Percentiles rank a stretch among this genome's conserved stretches.
Evolutionary conservation across 306 rosid species (phyloP).

Genomic region (Pyrus pyrifolia): DNA sequence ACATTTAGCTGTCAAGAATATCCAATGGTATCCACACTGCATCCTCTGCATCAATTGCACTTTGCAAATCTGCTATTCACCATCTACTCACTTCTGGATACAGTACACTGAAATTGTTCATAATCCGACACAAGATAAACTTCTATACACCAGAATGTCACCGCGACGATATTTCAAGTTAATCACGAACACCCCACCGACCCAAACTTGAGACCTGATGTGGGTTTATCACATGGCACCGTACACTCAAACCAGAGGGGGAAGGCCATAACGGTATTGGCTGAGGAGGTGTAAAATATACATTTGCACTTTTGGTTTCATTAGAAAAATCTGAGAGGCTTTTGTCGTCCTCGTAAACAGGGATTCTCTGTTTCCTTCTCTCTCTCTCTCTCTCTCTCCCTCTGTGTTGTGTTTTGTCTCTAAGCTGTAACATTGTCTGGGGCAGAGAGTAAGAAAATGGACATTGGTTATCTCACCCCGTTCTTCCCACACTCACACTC

Average conservation of each 20-base stretch:
- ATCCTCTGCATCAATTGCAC: neutral
- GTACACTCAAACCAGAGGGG: neutral
- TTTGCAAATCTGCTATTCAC: neutral
- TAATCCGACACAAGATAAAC: neutral
- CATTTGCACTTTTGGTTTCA: slow-evolving; percentile 11
- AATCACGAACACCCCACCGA: neutral
- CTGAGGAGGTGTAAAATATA: neutral
- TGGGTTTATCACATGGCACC: slow-evolving; percentile 4
- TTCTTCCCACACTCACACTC: neutral
- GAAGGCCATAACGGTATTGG: slow-evolving; percentile 18
- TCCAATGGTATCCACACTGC: slow-evolving; percentile 18
- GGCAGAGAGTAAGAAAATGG: slow-evolving; percentile 31
- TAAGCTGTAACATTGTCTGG: slow-evolving; percentile 42
- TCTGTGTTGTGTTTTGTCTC: slow-evolving; percentile 33
- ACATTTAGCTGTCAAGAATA: slow-evolving; percentile 12
- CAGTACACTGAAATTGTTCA: neutral
- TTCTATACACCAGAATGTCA: too few relatives aligned
- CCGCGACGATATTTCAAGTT: too few relatives aligned
- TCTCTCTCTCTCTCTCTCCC: slow-evolving; percentile 1
- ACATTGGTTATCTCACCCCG: slow-evolving; percentile 32
- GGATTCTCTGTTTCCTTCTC: slow-evolving; percentile 1
- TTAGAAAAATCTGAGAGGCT: slow-evolving; percentile 26
- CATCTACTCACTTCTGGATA: neutral
- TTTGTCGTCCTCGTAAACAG: slow-evolving; percentile 43
- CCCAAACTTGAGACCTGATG: neutral